Base-by-base conservation (phyloP, 306 rosid genomes). In the Castanopsis chinensis region DNA sequence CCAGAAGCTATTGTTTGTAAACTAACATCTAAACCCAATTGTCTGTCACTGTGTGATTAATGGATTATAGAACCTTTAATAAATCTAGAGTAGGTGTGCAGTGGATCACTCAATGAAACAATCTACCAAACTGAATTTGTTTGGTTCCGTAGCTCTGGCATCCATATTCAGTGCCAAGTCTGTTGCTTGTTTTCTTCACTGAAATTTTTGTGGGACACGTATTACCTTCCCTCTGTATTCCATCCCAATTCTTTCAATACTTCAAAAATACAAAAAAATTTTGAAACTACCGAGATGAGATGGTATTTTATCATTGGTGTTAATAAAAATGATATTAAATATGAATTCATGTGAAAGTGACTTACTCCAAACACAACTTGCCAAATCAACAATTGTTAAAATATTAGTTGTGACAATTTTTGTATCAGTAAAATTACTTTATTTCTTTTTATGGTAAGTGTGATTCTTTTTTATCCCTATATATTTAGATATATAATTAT, bases 141-240 rank as follows among this genome's bases (percentile, higher is more conserved):
- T 73, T 61, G 81, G 75, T 84, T 82, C 76, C 60, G 77, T 6
- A 69, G 78, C 49, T 78, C 82, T 78, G 82, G 84, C 88, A 73
- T 69, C 75, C 72, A 83, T 80, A 45, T 75, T 60, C 41, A 17
- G n/a, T 81, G 91, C 81, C 89, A 79, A 60, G 81, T 85, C 73
- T 45, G 81, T 28, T 64, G 3, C 51, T 69, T 57, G 30, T 20
- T 51, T 21, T 37, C 54, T 53, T 15, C 14, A 5, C 68, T 43
- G 8, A 77, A 77, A 52, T 71, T 73, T 52, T 30, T 14, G 10
- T 12, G 14, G 25, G 79, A 82, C 85, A 82, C 83, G 77, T 64
- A 75, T 43, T 25, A 59, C 23, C 75, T 51, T 15, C 41, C 30
- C 59, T 1, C 2, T 23, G 15, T 12, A 23, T 23, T 4, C 14